Conservation (phyloP, 2,329 filamentous ascomycete species). For the Talaromyces pinophilus region DNA sequence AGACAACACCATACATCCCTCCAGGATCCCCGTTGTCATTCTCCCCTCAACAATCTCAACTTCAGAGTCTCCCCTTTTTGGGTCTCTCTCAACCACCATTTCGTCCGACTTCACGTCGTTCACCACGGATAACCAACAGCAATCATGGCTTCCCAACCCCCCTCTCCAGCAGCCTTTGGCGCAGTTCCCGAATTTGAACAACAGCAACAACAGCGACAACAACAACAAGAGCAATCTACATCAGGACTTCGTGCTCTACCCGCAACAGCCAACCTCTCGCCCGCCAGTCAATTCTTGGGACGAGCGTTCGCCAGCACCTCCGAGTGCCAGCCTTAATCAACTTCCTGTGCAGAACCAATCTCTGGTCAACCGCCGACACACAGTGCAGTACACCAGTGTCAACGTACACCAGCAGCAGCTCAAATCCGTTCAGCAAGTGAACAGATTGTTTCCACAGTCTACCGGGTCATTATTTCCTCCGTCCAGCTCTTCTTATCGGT, state of each 20-base stretch:
- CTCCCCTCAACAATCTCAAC: conserved; percentile 32
- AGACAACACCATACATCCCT: conserved; percentile 44
- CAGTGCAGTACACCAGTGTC: conserved; percentile 38
- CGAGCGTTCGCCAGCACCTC: conserved; percentile 38
- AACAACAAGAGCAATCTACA: conserved; percentile 28
- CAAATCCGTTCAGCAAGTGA: conserved; percentile 41
- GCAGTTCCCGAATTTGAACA: conserved; percentile 37
- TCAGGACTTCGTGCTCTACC: conserved; percentile 51
- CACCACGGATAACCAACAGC: conserved; percentile 52
- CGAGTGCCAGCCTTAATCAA: conserved; percentile 42
- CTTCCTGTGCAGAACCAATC: conserved; percentile 32
- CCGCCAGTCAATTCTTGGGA: conserved; percentile 37
- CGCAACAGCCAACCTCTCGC: conserved; percentile 32
- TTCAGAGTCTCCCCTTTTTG: conserved; percentile 48
- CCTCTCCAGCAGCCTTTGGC: conserved; percentile 46
- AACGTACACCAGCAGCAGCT: conserved; percentile 39
- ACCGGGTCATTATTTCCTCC: conserved; percentile 38
- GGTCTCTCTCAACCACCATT: conserved; percentile 41
- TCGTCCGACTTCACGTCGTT: conserved; percentile 50
- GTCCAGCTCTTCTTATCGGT: conserved; percentile 43
- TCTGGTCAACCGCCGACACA: conserved; percentile 37
- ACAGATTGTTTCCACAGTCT: conserved; percentile 42
- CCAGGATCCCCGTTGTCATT: conserved; percentile 32
- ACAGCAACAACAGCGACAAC: conserved; percentile 29
- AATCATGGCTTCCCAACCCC: conserved; percentile 51